Percentiles rank a stretch among this genome's conserved stretches.
These are phyloP conservation scores for Neurospora hispaniola DNA, from an alignment of 495 filamentous ascomycete species.

Conservation along the genomic window DNA sequence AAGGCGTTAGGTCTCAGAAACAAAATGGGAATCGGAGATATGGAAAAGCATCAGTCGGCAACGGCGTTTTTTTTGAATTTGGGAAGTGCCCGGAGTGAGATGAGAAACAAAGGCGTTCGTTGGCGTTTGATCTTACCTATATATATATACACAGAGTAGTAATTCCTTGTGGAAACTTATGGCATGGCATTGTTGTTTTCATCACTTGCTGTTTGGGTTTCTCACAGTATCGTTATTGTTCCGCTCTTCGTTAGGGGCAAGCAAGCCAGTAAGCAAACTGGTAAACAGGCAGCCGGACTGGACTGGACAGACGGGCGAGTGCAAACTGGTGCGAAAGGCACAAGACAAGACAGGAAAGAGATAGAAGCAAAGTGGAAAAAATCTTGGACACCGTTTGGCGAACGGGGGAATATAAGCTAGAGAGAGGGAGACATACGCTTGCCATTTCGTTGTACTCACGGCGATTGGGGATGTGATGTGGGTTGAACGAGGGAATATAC, in stretches of 20 bases:
- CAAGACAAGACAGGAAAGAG: not conserved
- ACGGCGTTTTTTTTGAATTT: not conserved
- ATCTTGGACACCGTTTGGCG: not conserved
- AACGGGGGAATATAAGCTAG: not conserved
- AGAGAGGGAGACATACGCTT: not conserved
- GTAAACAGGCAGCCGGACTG: not conserved
- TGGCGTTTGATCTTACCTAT: not conserved
- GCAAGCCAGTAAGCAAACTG: not conserved
- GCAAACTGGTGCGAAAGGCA: not conserved
- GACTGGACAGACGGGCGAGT: not conserved
- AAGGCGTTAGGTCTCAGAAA: not conserved
- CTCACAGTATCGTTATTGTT: not conserved
- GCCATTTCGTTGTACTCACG: not conserved
- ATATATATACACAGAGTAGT: not conserved
- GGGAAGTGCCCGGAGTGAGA: not conserved
- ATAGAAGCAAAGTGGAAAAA: not conserved
- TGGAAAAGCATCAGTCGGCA: not conserved
- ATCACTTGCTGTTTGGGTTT: too few relatives aligned
- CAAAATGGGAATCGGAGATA: not conserved
- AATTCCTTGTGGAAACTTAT: not conserved
- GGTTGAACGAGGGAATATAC: not conserved
- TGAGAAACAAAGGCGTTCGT: not conserved
- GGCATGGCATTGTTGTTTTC: not conserved
- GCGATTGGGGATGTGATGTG: too few relatives aligned
- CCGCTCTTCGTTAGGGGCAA: not conserved